Evolutionary conservation across 2,329 filamentous ascomycete genomes (phyloP), one percentile per base, ranked within the genome.

Genomic region (Colletotrichum melonis): DNA sequence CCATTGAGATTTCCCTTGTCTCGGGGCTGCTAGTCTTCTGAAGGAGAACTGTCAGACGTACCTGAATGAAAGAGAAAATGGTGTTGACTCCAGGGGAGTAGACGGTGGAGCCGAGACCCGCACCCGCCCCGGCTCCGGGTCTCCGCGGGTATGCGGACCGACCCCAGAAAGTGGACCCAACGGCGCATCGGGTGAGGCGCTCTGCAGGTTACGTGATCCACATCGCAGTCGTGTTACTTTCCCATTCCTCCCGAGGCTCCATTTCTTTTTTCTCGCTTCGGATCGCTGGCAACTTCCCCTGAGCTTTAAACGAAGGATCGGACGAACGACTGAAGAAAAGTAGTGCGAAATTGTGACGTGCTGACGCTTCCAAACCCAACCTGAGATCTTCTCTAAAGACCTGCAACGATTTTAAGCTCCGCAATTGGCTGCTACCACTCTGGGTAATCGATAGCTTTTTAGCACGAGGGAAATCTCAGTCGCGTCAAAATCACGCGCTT

Each of bases 171-270:
- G 49, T 56, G 49, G 62, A 2, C n/a, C 16, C 14, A 4, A 38
- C 30, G 49, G 49, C 11, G 7, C 19, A 22, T 22, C 42, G 42
- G 42, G 42, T 22, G n/a, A n/a, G 19, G 42, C 19, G n/a, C 8
- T 30, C 22, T 56, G 32, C 62, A 42, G 2, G 49, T 56, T 65
- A 68, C 69, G 69, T 65, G 57, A 65, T 58, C 57, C 30, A 54
- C 46, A 32, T 42, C 54, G 5, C 32, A n/a, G n/a, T 32, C 52
- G 11, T 56, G 55, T 11, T 28, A 55, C n/a, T 28, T 32, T 32
- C 62, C 62, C 62, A 38, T 35, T 64, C n/a, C 35, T 55, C 42
- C 42, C 19, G 19, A 49, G 42, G 42, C 24, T 14, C 54, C 54
- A 28, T 30, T 56, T 6, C 12, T 56, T 46, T 56, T 42, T 38